Conservation (phyloP, 2,329 filamentous ascomycete species). For the Botrytis byssoidea region DNA sequence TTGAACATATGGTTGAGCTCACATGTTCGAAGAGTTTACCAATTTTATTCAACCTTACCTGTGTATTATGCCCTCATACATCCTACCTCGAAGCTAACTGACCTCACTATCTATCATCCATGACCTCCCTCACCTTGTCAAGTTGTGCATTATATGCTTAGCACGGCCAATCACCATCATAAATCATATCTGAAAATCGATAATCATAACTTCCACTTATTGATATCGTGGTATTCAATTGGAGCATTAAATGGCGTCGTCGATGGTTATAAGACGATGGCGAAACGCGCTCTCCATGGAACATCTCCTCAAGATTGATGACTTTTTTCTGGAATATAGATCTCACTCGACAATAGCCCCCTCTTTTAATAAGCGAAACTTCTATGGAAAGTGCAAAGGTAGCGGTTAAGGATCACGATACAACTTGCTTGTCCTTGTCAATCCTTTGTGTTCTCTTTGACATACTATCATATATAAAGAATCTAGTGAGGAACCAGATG, state of each 20-base stretch:
- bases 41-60: neutral
- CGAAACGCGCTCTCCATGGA: too few species aligned
- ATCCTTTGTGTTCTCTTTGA: neutral
- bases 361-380: neutral
- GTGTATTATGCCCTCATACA: neutral
- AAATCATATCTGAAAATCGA: neutral
- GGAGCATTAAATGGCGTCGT: neutral
- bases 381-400: neutral
- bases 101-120: neutral
- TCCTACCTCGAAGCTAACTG: neutral
- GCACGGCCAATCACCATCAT: neutral
- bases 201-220: neutral
- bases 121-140: neutral
- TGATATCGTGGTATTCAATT: neutral
- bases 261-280: neutral
- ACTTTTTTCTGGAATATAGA: neutral
- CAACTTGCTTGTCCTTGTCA: neutral
- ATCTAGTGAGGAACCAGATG: neutral
- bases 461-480: neutral
- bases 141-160: neutral
- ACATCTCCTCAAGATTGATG: neutral
- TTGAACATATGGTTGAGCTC: neutral
- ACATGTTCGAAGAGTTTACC: neutral
- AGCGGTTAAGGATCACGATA: neutral
- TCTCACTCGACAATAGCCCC: neutral